Evolutionary conservation across 257 asterid species (phyloP), one percentile per base, ranked within the genome.

Genomic region (Buddleja alternifolia): DNA sequence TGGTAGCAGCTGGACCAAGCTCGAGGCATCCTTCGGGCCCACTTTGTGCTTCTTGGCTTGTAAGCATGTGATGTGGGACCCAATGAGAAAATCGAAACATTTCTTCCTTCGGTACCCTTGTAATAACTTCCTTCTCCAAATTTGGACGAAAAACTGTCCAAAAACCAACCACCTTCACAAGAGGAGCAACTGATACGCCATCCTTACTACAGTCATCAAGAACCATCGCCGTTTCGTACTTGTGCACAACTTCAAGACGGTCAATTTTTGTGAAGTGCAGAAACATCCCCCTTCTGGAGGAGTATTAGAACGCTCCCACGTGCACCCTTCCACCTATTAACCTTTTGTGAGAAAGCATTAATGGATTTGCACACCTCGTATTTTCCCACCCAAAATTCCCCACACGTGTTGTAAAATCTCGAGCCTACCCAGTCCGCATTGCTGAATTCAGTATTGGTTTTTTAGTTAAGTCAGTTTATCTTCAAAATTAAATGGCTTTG

Each of bases 1-100:
- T 90, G 8, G 83, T 84, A 56, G 97, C 91, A 7, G 97, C 97
- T 11, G 97, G 93, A 71, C 88, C 97, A 42, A 90, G 85, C 90
- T 90, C 97, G 77, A 84, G 74, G 75, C 77, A 84, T 75, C 87
- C 92, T 64, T 80, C 69, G 4, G 94, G 97, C 19, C 83, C 80
- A 65, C 81, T 73, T 48, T 21, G 60, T 57, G 82, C 95, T 79
- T 90, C 93, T 51, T 74, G 60, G 24, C 89, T 81, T 0, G 88
- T 73, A 29, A 90, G 97, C 81, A 70, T 37, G 75, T 80, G 80
- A 39, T 65, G 41, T 1, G 97, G 94, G 57, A 88, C 94, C 79
- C 70, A 75, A 66, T 90, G 97, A 42, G 97, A 90, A 67, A 90
- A 84, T 14, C 92, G 83, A 24, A 90, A 76, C 86, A 90, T 88